Conservation (phyloP, 176 grass and related monocot genomes). For the Bonia amplexicaulis region DNA sequence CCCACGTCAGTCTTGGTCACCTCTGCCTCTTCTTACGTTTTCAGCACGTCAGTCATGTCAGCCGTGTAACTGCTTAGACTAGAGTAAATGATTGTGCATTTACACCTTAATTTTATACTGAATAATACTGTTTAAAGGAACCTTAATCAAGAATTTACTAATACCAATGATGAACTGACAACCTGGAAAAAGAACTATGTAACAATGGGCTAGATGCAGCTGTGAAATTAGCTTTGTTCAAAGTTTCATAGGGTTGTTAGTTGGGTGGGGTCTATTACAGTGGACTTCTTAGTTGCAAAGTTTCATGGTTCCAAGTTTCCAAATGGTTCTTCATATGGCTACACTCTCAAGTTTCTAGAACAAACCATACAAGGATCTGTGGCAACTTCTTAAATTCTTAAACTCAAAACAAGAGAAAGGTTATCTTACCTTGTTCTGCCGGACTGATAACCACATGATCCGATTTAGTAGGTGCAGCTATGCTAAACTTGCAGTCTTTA, state of each 20-base stretch:
- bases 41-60: too few species aligned
- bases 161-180: not conserved
- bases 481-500: conserved; percentile 14
- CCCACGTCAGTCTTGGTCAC: too few species aligned
- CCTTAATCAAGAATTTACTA: not conserved
- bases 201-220: not conserved
- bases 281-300: not conserved
- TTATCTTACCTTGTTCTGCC: conserved; percentile 40
- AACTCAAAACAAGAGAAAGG: not conserved
- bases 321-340: not conserved
- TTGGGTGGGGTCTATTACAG: not conserved
- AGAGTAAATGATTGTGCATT: not conserved
- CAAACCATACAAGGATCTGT: not conserved
- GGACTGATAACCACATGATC: conserved; percentile 38
- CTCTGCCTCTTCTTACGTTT: too few species aligned
- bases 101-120: not conserved
- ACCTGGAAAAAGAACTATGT: not conserved
- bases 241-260: not conserved
- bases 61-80: not conserved
- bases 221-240: not conserved
- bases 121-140: not conserved
- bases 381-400: not conserved
- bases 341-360: not conserved
- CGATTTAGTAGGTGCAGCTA: conserved; percentile 16
- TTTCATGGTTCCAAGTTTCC: not conserved